Base-by-base conservation (phyloP, 306 rosid genomes). In the Fragaria iinumae region DNA sequence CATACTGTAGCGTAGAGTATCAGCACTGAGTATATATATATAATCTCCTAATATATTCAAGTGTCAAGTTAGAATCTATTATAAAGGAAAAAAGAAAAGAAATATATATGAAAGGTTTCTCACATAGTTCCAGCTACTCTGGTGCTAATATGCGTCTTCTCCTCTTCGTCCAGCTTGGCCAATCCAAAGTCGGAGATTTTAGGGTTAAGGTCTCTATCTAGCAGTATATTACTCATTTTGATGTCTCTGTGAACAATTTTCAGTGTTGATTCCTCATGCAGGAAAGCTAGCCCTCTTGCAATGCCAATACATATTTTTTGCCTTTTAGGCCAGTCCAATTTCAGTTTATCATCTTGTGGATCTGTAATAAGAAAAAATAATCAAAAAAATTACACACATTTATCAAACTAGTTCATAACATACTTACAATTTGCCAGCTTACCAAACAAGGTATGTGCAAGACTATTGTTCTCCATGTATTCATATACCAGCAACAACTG, bases 101-200 rank as follows among this genome's bases (percentile, higher is more conserved):
- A n/a, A 29, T 29, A 25, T 6, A 21, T 20, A 21, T 56, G 41
- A 45, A 70, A 11, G 18, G 29, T 5, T 71, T 17, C 63, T 50
- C 75, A 71, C 75, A 71, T 50, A 9, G 75, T 71, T 71, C 75
- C 75, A 50, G 75, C 75, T 0, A 71, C 75, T 56, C 62, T 56
- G 6, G 4, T 56, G 62, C 62, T 56, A 21, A 87, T 72, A 70
- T 89, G 93, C 67, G 29, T 29, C 29, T 29, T 29, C 29, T 29
- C 29, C 29, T 86, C 91, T 59, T 90, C 89, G 44, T 85, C 75
- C 34, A 90, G 85, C 83, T 70, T 90, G 27, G 96, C 96, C 89
- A 90, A 83, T 39, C 96, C 96, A 56, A 90, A 90, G 77, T 90
- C 91, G 2, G 93, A 90, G 77, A 90, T 90, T 65, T 88, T 90